Evolutionary conservation across 305 asterid genomes (phyloP), one percentile per base, ranked within the genome.

Genomic region (Plantago lanceolata): DNA sequence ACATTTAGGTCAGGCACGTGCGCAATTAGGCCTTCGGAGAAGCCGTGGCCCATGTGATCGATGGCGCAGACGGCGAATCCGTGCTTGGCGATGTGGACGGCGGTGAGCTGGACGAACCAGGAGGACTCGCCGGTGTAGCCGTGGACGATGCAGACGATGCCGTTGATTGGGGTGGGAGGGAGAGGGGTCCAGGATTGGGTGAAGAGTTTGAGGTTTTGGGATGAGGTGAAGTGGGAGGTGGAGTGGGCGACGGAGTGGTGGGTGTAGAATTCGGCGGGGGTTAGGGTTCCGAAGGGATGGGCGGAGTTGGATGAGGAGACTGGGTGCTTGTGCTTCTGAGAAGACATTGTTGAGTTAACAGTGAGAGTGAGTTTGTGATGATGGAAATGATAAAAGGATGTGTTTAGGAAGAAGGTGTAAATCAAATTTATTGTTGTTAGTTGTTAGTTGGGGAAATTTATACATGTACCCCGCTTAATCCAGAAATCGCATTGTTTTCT

Each of bases 21-120:
- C 19, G 95, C 89, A 51, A 57, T 18, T 19, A 91, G 79, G 2
- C 97, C 97, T 4, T 85, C 94, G 68, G 96, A 85, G 82, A 57
- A 85, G 6, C 97, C 97, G 65, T 90, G 97, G 51, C 97, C 97
- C 83, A 84, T 86, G 75, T 90, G 97, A 71, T 90, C 97, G 71
- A 90, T 80, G 5, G 96, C 97, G 78, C 97, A 90, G 40, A 88
- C 96, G 35, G 89, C 87, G 74, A 90, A 90, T 0, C 96, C 96
- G 57, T 82, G 87, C 49, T 88, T 85, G 15, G 96, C 92, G 15
- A 91, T 43, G 78, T 84, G 90, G 2, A 88, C 90, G 73, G 97
- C 76, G 52, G 97, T 91, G 80, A 88, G 93, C 76, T 82, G 95
- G 57, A 86, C 82, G 78, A 90, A 83, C 97, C 96, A 88, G 79